Evolutionary conservation across 345 rosid genomes (phyloP).

Genomic region (Euphorbia peplus): DNA sequence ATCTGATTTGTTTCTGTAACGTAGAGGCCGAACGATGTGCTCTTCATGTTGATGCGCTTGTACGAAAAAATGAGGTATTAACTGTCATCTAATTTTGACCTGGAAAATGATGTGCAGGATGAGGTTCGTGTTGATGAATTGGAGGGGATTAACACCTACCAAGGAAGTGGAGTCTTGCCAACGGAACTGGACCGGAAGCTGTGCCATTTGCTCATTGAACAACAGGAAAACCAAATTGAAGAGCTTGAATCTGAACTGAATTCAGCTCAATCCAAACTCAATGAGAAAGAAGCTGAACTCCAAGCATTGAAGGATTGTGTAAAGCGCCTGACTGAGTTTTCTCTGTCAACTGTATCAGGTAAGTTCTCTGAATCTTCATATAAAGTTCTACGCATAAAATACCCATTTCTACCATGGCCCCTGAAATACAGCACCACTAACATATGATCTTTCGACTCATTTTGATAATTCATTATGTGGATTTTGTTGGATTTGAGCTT

Average conservation of each 20-base stretch:
- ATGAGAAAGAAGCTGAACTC: conserved; percentile 78
- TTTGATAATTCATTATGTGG: too few relatives aligned
- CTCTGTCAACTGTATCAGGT: conserved; percentile 56
- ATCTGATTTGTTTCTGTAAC: conserved; percentile 4
- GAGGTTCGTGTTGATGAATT: conserved; percentile 29
- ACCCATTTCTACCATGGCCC: too few relatives aligned
- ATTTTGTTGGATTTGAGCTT: too few relatives aligned
- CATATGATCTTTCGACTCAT: too few relatives aligned
- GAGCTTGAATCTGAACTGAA: conserved; percentile 70
- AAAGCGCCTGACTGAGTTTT: conserved; percentile 58
- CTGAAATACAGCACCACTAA: too few relatives aligned
- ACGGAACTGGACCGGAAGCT: conserved; percentile 68
- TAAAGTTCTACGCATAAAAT: not conserved
- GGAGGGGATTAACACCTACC: conserved; percentile 33
- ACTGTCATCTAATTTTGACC: conserved; percentile 5
- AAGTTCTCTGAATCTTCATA: conserved; percentile 14
- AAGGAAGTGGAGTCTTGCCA: conserved; percentile 59
- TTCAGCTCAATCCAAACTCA: conserved; percentile 59
- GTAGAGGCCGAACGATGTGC: not conserved
- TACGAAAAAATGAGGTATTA: not conserved
- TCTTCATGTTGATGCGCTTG: not conserved
- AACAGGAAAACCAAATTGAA: conserved; percentile 71
- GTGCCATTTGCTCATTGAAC: conserved; percentile 63
- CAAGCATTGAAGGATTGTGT: conserved; percentile 79
- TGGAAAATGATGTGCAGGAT: conserved; percentile 25